Percentiles rank a stretch among this genome's conserved stretches.
Conservation (phyloP, 2,329 filamentous ascomycete species). For the Phialophora verrucosa region DNA sequence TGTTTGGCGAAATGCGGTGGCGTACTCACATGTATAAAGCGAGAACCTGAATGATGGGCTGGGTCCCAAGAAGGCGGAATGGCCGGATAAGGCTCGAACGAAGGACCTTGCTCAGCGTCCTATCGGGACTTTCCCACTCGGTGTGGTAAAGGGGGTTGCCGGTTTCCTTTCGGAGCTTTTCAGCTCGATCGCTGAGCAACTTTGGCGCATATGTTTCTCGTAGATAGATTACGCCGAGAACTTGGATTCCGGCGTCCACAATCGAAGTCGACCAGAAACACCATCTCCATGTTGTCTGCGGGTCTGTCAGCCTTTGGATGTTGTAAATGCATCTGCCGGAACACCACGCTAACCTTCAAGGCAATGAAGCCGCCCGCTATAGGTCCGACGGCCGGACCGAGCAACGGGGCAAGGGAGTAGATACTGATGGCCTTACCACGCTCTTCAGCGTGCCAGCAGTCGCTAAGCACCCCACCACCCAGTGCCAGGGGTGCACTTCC, state of each 20-base stretch:
- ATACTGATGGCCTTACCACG: slow-evolving; percentile 67
- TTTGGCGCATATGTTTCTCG: slow-evolving; percentile 70
- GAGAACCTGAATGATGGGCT: slow-evolving; percentile 63
- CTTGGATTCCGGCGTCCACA: slow-evolving; percentile 65
- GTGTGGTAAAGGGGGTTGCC: slow-evolving; percentile 48
- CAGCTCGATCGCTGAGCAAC: slow-evolving; percentile 64
- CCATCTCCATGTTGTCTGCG: slow-evolving; percentile 70
- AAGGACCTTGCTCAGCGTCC: slow-evolving; percentile 37
- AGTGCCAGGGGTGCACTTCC: slow-evolving; percentile 62
- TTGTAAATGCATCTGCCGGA: not conserved
- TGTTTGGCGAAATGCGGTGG: not conserved
- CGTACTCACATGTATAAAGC: slow-evolving; percentile 53
- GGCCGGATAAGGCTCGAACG: slow-evolving; percentile 57
- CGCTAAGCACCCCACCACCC: slow-evolving; percentile 59
- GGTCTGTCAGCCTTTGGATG: slow-evolving; percentile 36
- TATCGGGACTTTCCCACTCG: slow-evolving; percentile 45
- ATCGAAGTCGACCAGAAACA: slow-evolving; percentile 73
- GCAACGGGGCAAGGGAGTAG: slow-evolving; percentile 67
- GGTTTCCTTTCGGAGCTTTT: slow-evolving; percentile 52
- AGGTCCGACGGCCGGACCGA: slow-evolving; percentile 70
- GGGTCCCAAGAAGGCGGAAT: slow-evolving; percentile 58
- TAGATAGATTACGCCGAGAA: slow-evolving; percentile 65
- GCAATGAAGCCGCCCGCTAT: slow-evolving; percentile 70
- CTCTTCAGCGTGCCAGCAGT: slow-evolving; percentile 66
- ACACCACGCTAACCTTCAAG: slow-evolving; percentile 47